phyloP scores from a whole-genome alignment of 2,329 filamentous ascomycete species.

The Alternaria brassicicola region DNA sequence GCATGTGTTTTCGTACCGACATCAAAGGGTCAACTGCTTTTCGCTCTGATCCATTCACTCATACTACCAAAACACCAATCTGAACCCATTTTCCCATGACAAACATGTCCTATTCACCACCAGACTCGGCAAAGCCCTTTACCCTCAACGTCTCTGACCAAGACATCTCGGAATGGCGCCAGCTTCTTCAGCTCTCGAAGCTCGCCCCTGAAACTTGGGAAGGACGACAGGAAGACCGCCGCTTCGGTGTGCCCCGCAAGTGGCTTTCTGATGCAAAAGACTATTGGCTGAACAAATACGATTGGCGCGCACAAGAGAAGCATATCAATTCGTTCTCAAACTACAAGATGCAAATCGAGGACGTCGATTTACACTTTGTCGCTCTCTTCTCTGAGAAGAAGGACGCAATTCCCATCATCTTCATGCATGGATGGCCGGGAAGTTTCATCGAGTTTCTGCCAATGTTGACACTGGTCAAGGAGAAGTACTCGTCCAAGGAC shows the following conservation, averaged over 20 bases:
- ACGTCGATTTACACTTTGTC: slow-evolving; percentile 59
- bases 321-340: slow-evolving; percentile 61
- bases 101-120: slow-evolving; percentile 44
- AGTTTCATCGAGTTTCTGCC: slow-evolving; percentile 64
- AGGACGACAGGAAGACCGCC: slow-evolving; percentile 32
- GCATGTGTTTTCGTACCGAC: not conserved
- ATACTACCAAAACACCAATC: not conserved
- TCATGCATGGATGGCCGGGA: slow-evolving; percentile 64
- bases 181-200: slow-evolving; percentile 45
- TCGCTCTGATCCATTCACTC: not conserved
- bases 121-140: slow-evolving; percentile 40
- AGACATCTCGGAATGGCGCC: slow-evolving; percentile 43
- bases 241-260: slow-evolving; percentile 40
- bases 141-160: slow-evolving; percentile 43
- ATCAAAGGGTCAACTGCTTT: not conserved
- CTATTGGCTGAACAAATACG: slow-evolving; percentile 48
- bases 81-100: not conserved
- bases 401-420: slow-evolving; percentile 60
- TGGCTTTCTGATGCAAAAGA: slow-evolving; percentile 47
- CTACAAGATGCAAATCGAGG: slow-evolving; percentile 55
- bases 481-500: slow-evolving; percentile 56
- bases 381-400: slow-evolving; percentile 61
- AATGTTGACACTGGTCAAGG: slow-evolving; percentile 54
- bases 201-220: slow-evolving; percentile 42
- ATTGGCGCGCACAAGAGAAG: slow-evolving; percentile 48